Base-by-base conservation (phyloP, 2,329 filamentous ascomycete genomes). In the Epichloe gansuensis region DNA sequence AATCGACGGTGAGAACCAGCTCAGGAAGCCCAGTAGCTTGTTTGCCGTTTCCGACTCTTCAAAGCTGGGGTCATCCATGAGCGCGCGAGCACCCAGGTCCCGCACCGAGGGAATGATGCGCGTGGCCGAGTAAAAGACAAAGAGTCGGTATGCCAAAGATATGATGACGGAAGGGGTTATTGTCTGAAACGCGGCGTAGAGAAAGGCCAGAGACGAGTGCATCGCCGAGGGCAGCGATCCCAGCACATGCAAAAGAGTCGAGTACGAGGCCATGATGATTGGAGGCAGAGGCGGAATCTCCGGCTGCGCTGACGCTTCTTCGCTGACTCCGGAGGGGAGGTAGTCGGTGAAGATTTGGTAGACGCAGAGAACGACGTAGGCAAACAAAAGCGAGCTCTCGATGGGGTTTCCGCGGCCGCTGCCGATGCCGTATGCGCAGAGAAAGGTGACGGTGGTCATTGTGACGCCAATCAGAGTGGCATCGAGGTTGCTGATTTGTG, bases 291-390 rank as follows among this genome's bases (percentile, higher is more conserved):
- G 93, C 40, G 93, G 93, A 55, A 97, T 93, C 27, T 95, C 90
- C n/a, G 87, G 82, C 54, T 94, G 85, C 13, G 78, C 63, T 2
- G 70, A 65, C 35, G 71, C 68, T 49, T 74, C 70, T 46, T 76
- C 76, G 4, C 74, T 68, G 3, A 74, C 71, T n/a, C 78, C 81
- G 4, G 87, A 90, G 3, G 93, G 89, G 59, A 91, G 81, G 70
- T 97, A 97, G 70, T 98, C 93, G 61, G 93, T 98, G 68, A 97
- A 97, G 67, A 97, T 97, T 68, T 98, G 93, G 71, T 97, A 98
- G 64, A 97, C 87, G 73, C 91, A 97, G 56, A 98, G 83, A n/a
- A 95, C 93, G 55, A 96, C 82, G 68, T 98, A 98, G 62, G 93
- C 91, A 57, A 98, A 97, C 53, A 98, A 78, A 11, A 98, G 74